Base-by-base conservation (phyloP, 2,329 filamentous ascomycete genomes). In the Aspergillus tamarii region DNA sequence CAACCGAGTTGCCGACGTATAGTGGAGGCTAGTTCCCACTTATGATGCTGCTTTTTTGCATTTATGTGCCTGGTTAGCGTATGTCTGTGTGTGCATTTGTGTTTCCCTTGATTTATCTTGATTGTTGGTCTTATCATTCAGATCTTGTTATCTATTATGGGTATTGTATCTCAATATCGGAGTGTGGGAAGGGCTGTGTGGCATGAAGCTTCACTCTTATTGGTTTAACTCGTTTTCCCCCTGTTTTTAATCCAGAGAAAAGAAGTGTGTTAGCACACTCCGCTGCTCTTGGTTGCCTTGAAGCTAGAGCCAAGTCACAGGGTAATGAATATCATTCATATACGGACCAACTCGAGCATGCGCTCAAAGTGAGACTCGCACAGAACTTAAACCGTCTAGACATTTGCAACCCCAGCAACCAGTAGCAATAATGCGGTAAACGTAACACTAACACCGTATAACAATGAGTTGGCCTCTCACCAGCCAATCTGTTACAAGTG, bases 1-100 rank as follows among this genome's bases (percentile, higher is more conserved):
- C 69, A 70, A 69, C 66, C 63, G 65, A 65, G 68, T 67, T 70
- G 70, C 63, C 66, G 63, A 67, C 66, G 63, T 60, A 54, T 66
- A 62, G 67, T 67, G 60, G 67, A 70, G 67, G 66, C 67, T 68
- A 69, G 67, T 64, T 64, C 69, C 67, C 66, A 64, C 64, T 62
- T 65, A 67, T 66, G 66, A 62, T 60, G 62, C 63, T 64, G 59
- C 61, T 48, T 61, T 58, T 62, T 66, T 64, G 60, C 63, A 65
- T 61, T 64, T 68, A 53, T 62, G 67, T 68, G 64, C 65, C 64
- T 67, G 54, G 64, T 57, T 64, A 65, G 63, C 60, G 63, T 64
- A 57, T 65, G 64, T 65, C 19, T 46, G 43, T 46, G 43, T 46
- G 43, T 23, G 43, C 10, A 8, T 46, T 6, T 23, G 43, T 9